Evolutionary conservation across 2,329 filamentous ascomycete species (phyloP).

Genomic region (Pyricularia sp.): DNA sequence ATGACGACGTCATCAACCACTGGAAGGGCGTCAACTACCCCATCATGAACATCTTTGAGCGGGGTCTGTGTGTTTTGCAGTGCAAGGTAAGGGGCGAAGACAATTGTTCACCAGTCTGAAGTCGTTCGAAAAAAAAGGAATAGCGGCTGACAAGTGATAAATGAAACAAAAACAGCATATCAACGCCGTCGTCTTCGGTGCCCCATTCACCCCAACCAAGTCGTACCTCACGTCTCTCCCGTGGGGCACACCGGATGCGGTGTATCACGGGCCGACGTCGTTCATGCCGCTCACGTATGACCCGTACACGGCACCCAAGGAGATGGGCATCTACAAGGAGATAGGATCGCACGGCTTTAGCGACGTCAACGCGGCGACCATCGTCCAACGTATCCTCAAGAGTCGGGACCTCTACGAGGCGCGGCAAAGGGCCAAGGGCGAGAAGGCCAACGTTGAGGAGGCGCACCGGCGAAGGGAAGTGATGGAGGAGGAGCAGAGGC

Average conservation of each 20-base stretch:
- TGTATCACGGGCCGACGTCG: slow-evolving; percentile 93
- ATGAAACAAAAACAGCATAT: slow-evolving; percentile 54
- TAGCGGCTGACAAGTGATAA: background rate
- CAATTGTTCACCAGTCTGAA: background rate
- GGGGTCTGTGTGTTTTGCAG: slow-evolving; percentile 88
- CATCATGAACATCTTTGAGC: slow-evolving; percentile 99
- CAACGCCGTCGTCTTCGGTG: slow-evolving; percentile 78
- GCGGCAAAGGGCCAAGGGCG: slow-evolving; percentile 78
- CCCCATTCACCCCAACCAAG: slow-evolving; percentile 77
- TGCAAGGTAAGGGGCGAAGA: slow-evolving; percentile 57
- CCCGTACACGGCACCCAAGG: slow-evolving; percentile 71
- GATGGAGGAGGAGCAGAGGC: slow-evolving; percentile 48
- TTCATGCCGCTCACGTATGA: slow-evolving; percentile 79
- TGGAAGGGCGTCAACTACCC: slow-evolving; percentile 98
- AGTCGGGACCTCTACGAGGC: slow-evolving; percentile 85
- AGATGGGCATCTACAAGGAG: slow-evolving; percentile 75
- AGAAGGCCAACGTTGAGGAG: slow-evolving; percentile 72
- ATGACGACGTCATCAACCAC: slow-evolving; percentile 88
- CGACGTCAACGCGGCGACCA: slow-evolving; percentile 84
- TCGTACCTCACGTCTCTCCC: slow-evolving; percentile 69
- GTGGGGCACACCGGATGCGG: slow-evolving; percentile 62
- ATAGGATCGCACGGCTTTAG: slow-evolving; percentile 71
- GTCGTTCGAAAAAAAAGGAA: background rate
- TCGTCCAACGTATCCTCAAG: slow-evolving; percentile 83
- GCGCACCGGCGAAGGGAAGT: slow-evolving; percentile 52